Evolutionary conservation across 164 flowering plant genomes (phyloP), one percentile per base, ranked within the genome.

Genomic region (Cinnamomum chago): DNA sequence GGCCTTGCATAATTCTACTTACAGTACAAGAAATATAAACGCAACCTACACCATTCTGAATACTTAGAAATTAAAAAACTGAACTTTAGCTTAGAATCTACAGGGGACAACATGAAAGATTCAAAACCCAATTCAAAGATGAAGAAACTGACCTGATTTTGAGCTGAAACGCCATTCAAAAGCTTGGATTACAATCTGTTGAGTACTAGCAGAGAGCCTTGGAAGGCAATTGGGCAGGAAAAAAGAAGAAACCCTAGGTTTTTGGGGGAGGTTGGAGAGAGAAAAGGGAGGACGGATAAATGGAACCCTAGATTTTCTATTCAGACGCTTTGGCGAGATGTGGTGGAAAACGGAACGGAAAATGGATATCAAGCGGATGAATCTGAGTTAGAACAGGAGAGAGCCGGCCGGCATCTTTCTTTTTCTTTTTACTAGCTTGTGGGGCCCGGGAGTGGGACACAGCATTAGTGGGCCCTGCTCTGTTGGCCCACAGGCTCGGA

Each of bases 91-190:
- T 40, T 7, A 9, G 47, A 40, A 40, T 6, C 60, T 5, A 55
- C 17, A 55, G 60, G 60, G 5, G 20, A 55, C 17, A 55, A 55
- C 17, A 17, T 20, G 60, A 55, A 14, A 18, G 60, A 55, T 20
- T 55, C 60, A 55, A 55, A 3, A 55, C 17, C 17, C 60, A 2
- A 55, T 11, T 15, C 20, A 13, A 55, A 55, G 20, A 55, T 11
- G 60, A 55, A 55, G n/a, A 64, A 64, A 64, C 67, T 22, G 14
- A 64, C 67, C 67, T 64, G 25, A 64, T 20, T 22, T 64, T 64
- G 22, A 64, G 12, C 28, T 24, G 67, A 64, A 64, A 64, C 67
- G 30, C 67, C 67, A 22, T 64, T 22, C 25, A 20, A 2, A 24
- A 24, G 67, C 47, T 40, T 40, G 11, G 47, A 40, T 9, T 40